Evolutionary conservation across 1,139 yeast genomes (phyloP), one percentile per base, ranked within the genome.

Genomic region (Hanseniaspora sp.): DNA sequence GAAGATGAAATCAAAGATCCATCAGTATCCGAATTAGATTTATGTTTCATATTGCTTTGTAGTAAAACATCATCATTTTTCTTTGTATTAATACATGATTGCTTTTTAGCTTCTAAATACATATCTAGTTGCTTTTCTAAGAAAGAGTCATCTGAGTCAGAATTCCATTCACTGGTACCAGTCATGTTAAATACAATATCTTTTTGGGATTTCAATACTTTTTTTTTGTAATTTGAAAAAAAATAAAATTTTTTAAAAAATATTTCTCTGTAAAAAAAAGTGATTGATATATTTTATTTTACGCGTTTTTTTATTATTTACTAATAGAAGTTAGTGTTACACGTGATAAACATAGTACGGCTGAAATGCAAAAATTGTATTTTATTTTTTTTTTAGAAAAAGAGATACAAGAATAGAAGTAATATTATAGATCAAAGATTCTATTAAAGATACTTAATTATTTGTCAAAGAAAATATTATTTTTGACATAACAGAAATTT

Each of bases 121-220:
- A 47, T 42, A 41, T 33, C 52, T 41, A 43, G 35, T 31, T 47
- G 45, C 30, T 47, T 43, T 23, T 53, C 56, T 39, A 53, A 43
- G 28, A 48, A 44, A 6, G 52, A 48, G n/a, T 53, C 56, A 48
- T 53, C 56, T 1, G 48, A 46, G 38, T 53, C 56, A 18, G 48
- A 44, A 39, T 13, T 41, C 7, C n/a, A 29, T 17, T 31, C 39
- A 31, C 8, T 13, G 8, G 11, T 37, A 29, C n/a, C 30, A 7
- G 18, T 15, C 40, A 31, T 45, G 7, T 9, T 7, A 28, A 12
- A 7, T 33, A 11, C 3, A 33, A 23, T 23, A 23, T 23, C 23
- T 23, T 23, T 23, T 23, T 2, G 23, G 23, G 4, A 4, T 23
- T 23, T 23, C 4, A 23, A 23, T 23, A 23, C 4, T 4, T 23